Base-by-base conservation (phyloP, 2,329 filamentous ascomycete genomes). In the Aureobasidium melanogenum region DNA sequence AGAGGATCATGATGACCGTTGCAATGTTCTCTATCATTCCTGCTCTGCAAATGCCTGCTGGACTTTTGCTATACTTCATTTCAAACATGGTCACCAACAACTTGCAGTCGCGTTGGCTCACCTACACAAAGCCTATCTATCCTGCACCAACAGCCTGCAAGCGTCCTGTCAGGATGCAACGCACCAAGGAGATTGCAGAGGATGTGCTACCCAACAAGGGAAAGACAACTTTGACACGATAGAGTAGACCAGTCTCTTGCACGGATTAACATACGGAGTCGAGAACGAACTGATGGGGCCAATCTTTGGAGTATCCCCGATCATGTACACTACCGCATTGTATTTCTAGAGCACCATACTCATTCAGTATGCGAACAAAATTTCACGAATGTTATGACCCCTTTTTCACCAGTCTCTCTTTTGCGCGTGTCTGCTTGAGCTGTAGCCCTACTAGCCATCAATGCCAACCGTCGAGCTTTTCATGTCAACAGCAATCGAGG, bases 61-160 rank as follows among this genome's bases (percentile, higher is more conserved):
- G 68, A 2, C 61, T 79, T n/a, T 63, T 76, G 64, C 66, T 77
- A n/a, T 79, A 78, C 56, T 72, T 71, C 24, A 51, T 71, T 5
- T 57, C 67, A 3, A 68, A 62, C 44, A 38, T 66, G 19, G 26
- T 55, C 5, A 47, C 65, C 1, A 65, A 62, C 7, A 55, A 57
- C 17, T 26, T 71, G 52, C 64, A 67, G 55, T 47, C 44, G 3
- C 62, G 64, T 38, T 70, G 65, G 66, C 41, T 72, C 50, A 63
- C 69, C 14, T n/a, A 60, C 12, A 67, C 62, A n/a, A 64, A 67
- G 57, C 69, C 70, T 1, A 39, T 70, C 5, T 63, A 63, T 17
- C 36, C 57, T 10, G 39, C 62, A n/a, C 68, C 71, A 5, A 41
- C 47, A 26, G 67, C 68, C 51, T 71, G 70, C 52, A 63, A 30